Conservation (phyloP, 2,329 filamentous ascomycete species). For the Curvularia eragrostidis region DNA sequence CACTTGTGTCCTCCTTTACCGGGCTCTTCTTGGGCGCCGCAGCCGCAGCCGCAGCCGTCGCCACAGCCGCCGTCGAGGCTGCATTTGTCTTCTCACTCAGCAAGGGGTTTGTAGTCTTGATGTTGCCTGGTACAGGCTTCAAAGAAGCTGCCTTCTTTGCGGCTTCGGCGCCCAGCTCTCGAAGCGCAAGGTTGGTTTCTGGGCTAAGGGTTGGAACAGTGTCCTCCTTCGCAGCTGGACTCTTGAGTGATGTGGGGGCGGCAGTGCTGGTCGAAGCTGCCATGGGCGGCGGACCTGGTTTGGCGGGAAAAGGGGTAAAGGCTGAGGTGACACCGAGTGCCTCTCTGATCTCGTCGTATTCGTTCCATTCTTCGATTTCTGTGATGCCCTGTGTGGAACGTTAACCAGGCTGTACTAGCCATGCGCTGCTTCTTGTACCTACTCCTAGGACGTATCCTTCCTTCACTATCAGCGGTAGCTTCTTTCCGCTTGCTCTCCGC, state of each 20-base stretch:
- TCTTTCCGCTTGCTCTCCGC: constrained; percentile 81
- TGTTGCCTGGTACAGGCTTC: constrained; percentile 42
- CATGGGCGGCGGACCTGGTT: constrained; percentile 22
- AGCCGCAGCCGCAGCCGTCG: constrained; percentile 16
- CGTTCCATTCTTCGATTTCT: constrained; percentile 98
- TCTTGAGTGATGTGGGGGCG: constrained; percentile 17
- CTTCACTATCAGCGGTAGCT: constrained; percentile 88
- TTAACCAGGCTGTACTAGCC: constrained; percentile 9
- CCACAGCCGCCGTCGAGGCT: constrained; percentile 28
- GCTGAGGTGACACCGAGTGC: constrained; percentile 65
- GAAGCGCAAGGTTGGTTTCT: constrained; percentile 47
- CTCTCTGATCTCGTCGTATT: constrained; percentile 92
- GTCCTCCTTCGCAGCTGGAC: constrained; percentile 32
- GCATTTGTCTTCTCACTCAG: constrained; percentile 43
- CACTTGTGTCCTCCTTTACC: constrained; percentile 20
- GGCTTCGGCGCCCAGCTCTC: constrained; percentile 47
- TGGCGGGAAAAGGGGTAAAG: constrained; percentile 44
- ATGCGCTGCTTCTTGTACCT: constrained; percentile 51
- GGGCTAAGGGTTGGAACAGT: constrained; percentile 29
- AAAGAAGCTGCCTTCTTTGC: constrained; percentile 47
- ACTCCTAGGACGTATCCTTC: constrained; percentile 85
- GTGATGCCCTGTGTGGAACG: constrained; percentile 73
- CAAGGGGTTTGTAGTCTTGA: constrained; percentile 47
- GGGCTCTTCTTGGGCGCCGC: constrained; percentile 38
- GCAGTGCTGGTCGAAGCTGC: constrained; percentile 6